Conservation (phyloP, 148 eudicot species). For the Heliamphora exappendiculata region DNA sequence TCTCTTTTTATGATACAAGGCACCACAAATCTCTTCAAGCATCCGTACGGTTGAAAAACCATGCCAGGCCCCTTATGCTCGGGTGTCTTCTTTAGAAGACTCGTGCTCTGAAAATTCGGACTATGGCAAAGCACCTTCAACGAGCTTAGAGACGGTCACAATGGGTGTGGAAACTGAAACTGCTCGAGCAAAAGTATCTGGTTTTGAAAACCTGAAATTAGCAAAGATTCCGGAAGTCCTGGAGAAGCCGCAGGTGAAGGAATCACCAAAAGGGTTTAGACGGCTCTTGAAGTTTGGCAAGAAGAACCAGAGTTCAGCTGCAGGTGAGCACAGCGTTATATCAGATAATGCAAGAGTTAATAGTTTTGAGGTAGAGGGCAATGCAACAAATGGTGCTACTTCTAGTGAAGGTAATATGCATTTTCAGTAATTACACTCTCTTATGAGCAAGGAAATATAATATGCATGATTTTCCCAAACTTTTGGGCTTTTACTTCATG, state of each 20-base stretch:
- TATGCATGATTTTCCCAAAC: conserved; percentile 1
- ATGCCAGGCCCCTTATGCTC: conserved; percentile 74
- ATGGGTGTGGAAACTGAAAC: conserved; percentile 27
- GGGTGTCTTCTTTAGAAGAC: conserved; percentile 69
- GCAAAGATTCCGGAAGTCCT: conserved; percentile 40
- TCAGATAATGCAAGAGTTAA: conserved; percentile 37
- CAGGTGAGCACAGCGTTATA: conserved; percentile 42
- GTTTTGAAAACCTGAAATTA: conserved; percentile 29
- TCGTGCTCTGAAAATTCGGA: conserved; percentile 51
- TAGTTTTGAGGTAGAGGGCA: conserved; percentile 30
- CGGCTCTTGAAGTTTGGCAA: conserved; percentile 70
- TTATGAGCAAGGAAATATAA: background rate
- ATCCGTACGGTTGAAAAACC: conserved; percentile 29
- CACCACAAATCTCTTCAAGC: conserved; percentile 21
- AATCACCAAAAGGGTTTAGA: conserved; percentile 71
- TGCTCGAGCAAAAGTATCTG: conserved; percentile 35
- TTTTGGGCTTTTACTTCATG: background rate
- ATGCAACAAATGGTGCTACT: conserved; percentile 24
- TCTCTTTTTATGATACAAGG: conserved; percentile 17
- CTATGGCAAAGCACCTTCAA: conserved; percentile 47
- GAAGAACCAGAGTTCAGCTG: conserved; percentile 48
- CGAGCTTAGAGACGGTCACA: conserved; percentile 20
- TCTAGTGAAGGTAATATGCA: conserved; percentile 60
- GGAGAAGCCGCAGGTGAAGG: conserved; percentile 56
- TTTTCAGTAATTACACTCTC: background rate